Evolutionary conservation across 2,329 filamentous ascomycete species (phyloP), one percentile per base, ranked within the genome.

Genomic region (Beauveria australis): DNA sequence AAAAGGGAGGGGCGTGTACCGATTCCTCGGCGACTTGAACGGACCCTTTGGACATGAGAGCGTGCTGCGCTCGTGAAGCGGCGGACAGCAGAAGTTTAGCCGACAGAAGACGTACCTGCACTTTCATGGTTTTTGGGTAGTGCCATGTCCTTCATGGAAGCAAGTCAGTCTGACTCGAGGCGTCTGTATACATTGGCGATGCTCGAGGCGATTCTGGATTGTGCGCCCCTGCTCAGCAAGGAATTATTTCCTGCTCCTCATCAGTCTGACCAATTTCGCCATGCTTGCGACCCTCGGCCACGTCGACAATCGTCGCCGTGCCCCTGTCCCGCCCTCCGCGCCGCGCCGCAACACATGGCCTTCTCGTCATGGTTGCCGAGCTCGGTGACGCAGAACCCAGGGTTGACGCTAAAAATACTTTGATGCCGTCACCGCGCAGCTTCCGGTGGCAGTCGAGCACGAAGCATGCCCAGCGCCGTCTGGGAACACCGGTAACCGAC

Each of bases 391-490:
- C 79, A 66, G 54, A 72, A 70, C 0, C 77, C 77, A 0, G 76
- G 76, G 1, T 69, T 71, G 8, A 79, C 66, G 33, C 65, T 66
- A 67, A 70, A 1, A 1, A 74, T 70, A 60, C 76, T 33, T 33
- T 77, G 1, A 79, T 74, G 0, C 73, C 72, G 44, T 78, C 76
- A 3, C 71, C 68, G 24, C 67, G 70, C 26, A 80, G 67, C 0
- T 70, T 61, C 12, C 73, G 67, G 16, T 66, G 61, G 75, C 77
- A 80, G 62, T 79, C 74, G 6, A 73, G 69, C 76, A 79, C 77
- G 63, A 80, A 33, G 61, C 78, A 80, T 80, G 63, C 79, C 80
- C 62, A 80, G 65, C 0, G 74, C 79, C 0, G 72, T 73, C 67
- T 80, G 80, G 28, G 68, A 66, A 28, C 69, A 69, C 4, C 77